phyloP scores from a whole-genome alignment of 345 rosid genomes.

The Populus tremula region DNA sequence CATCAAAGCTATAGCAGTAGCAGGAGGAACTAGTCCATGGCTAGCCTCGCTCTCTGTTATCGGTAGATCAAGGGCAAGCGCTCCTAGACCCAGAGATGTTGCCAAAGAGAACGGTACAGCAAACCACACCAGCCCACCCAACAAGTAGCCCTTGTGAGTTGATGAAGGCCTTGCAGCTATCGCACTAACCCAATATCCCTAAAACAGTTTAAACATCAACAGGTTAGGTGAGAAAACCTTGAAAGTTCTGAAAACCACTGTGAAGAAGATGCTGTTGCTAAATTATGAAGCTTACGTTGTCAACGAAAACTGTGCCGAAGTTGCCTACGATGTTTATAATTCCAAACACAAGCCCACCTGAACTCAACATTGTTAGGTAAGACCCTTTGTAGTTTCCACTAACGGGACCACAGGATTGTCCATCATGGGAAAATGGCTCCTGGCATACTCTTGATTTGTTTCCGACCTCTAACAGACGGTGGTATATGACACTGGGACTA shows the following conservation, averaged over 20 bases:
- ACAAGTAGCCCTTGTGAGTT: conserved; percentile 82
- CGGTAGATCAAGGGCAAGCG: conserved; percentile 89
- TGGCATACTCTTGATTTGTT: conserved; percentile 65
- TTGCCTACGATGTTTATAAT: conserved; percentile 85
- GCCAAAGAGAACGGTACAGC: conserved; percentile 94
- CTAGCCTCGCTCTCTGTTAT: conserved; percentile 63
- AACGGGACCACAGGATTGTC: conserved; percentile 86
- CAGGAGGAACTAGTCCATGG: conserved; percentile 84
- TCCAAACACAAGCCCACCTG: conserved; percentile 90
- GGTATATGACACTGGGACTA: conserved; percentile 59
- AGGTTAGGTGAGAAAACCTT: background rate
- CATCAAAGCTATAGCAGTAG: conserved; percentile 93
- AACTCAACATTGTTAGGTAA: conserved; percentile 80
- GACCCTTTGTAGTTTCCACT: conserved; percentile 47
- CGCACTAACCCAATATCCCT: conserved; percentile 99
- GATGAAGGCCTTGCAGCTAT: conserved; percentile 95
- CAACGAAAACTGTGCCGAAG: conserved; percentile 89
- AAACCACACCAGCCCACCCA: conserved; percentile 94
- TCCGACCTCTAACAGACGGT: conserved; percentile 48
- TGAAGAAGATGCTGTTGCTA: background rate
- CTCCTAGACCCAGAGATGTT: conserved; percentile 90
- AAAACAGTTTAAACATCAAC: background rate
- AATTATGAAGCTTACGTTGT: conserved; percentile 55
- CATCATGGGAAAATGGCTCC: conserved; percentile 64
- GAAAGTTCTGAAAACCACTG: background rate